Conservation (phyloP, 2,329 filamentous ascomycete species). For the Colletotrichum lupini region DNA sequence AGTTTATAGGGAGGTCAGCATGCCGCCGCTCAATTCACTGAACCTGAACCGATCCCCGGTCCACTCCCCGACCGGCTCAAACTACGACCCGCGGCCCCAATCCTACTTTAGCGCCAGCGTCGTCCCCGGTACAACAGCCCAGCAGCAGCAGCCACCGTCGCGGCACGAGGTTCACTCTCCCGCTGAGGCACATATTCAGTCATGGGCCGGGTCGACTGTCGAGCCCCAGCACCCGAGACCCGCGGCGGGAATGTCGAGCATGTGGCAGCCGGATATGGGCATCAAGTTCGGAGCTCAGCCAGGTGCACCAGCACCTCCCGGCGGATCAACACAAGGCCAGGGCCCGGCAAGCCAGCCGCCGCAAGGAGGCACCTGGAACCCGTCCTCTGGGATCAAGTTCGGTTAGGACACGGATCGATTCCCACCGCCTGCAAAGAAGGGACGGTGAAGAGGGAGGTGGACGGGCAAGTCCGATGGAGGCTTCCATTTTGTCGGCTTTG, state of each 20-base stretch:
- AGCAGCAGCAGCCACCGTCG: slow-evolving; percentile 17
- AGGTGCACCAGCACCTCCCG: slow-evolving; percentile 37
- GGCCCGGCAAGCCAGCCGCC: slow-evolving; percentile 33
- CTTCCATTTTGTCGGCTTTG: not conserved
- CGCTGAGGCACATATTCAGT: slow-evolving; percentile 66
- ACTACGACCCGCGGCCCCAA: slow-evolving; percentile 34
- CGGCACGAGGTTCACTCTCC: slow-evolving; percentile 43
- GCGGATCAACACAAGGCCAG: slow-evolving; percentile 37
- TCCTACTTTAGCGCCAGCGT: slow-evolving; percentile 36
- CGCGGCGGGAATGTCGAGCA: slow-evolving; percentile 56
- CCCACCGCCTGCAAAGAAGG: slow-evolving; percentile 4
- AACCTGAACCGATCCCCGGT: slow-evolving; percentile 47
- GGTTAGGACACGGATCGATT: slow-evolving; percentile 44
- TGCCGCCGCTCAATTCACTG: slow-evolving; percentile 61
- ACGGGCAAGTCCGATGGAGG: not conserved
- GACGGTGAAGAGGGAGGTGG: not conserved
- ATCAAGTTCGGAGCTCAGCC: slow-evolving; percentile 76
- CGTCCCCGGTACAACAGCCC: slow-evolving; percentile 27
- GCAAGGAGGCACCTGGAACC: slow-evolving; percentile 66
- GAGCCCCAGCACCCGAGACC: slow-evolving; percentile 67
- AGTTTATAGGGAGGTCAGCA: slow-evolving; percentile 57
- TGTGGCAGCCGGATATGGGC: slow-evolving; percentile 85
- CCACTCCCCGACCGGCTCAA: slow-evolving; percentile 36
- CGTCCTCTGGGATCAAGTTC: slow-evolving; percentile 68
- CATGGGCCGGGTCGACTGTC: slow-evolving; percentile 64